A percentile compares a stretch with the other conserved stretches of the same genome.
phyloP scores from a whole-genome alignment of 192 early-diverging fungal species.

The Gamsiella multidivaricata region DNA sequence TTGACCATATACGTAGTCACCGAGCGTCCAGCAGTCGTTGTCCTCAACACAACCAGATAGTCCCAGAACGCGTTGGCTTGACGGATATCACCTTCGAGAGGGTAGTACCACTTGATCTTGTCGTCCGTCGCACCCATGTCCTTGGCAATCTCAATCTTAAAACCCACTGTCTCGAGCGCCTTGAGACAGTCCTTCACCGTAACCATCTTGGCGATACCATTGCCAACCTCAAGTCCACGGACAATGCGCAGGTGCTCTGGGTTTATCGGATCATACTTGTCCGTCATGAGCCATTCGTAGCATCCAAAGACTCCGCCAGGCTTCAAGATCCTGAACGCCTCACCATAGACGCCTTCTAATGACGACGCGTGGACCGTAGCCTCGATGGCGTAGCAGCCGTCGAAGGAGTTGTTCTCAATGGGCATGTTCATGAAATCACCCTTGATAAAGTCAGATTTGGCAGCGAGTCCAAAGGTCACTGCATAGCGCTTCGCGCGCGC shows the following conservation, averaged over 20 bases:
- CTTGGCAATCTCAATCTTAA: conserved; percentile 77
- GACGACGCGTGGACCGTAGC: conserved; percentile 91
- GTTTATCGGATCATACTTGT: conserved; percentile 84
- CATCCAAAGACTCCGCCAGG: conserved; percentile 91
- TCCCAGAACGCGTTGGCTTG: conserved; percentile 63
- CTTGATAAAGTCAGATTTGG: conserved; percentile 64
- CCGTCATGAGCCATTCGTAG: conserved; percentile 97
- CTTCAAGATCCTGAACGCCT: conserved; percentile 93
- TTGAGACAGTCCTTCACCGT: conserved; percentile 76
- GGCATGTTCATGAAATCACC: conserved; percentile 93
- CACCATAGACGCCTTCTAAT: conserved; percentile 86
- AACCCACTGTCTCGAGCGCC: conserved; percentile 87
- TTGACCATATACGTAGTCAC: conserved; percentile 83
- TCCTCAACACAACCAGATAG: conserved; percentile 56
- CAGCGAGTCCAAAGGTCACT: conserved; percentile 70
- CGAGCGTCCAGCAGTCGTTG: conserved; percentile 71
- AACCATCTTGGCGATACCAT: conserved; percentile 91
- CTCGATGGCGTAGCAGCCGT: conserved; percentile 97
- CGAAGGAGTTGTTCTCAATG: conserved; percentile 80
- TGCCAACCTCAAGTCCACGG: conserved; percentile 88
- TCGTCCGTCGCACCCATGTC: conserved; percentile 77
- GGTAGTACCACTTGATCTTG: conserved; percentile 84
- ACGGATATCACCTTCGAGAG: conserved; percentile 73
- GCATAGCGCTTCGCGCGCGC: conserved; percentile 81
- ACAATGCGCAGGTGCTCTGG: conserved; percentile 78